Evolutionary conservation across 2,329 filamentous ascomycete genomes (phyloP).

Genomic region (Septoria petroselini): DNA sequence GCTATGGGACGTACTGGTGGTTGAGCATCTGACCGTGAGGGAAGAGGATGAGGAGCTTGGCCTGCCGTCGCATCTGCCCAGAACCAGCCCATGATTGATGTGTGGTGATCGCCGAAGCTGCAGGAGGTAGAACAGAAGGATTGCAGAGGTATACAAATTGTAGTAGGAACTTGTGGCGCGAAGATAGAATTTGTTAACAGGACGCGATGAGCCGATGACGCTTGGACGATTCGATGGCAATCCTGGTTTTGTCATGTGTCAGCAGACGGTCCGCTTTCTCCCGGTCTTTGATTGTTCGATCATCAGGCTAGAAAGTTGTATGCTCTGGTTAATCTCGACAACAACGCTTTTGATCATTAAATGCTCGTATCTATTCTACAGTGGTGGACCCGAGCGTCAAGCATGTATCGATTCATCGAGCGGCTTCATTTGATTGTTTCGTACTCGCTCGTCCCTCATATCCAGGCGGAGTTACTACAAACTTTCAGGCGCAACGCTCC

Average conservation of each 20-base stretch:
- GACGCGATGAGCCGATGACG: background rate
- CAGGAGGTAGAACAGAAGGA: background rate
- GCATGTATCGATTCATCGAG: background rate
- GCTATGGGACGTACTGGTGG: constrained; percentile 52
- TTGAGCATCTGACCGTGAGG: constrained; percentile 45
- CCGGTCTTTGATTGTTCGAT: background rate
- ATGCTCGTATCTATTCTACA: constrained; percentile 11
- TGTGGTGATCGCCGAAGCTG: background rate
- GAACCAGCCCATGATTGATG: constrained; percentile 63
- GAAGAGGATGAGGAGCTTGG: constrained; percentile 49
- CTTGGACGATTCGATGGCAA: background rate
- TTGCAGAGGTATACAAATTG: background rate
- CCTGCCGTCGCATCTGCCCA: constrained; percentile 58
- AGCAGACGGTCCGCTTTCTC: background rate
- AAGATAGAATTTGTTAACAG: background rate
- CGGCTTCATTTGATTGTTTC: no score
- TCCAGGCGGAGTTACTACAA: no score
- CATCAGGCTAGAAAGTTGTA: background rate
- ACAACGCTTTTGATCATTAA: constrained; percentile 6
- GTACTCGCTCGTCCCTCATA: no score
- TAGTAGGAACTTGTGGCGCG: no score
- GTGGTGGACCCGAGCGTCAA: constrained; percentile 1
- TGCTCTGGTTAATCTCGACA: background rate
- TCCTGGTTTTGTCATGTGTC: background rate
- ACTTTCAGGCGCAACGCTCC: no score